A percentile compares a stretch with the other conserved stretches of the same genome.
Conservation (phyloP, 2,329 filamentous ascomycete genomes). For the Penicillium digitatum region DNA sequence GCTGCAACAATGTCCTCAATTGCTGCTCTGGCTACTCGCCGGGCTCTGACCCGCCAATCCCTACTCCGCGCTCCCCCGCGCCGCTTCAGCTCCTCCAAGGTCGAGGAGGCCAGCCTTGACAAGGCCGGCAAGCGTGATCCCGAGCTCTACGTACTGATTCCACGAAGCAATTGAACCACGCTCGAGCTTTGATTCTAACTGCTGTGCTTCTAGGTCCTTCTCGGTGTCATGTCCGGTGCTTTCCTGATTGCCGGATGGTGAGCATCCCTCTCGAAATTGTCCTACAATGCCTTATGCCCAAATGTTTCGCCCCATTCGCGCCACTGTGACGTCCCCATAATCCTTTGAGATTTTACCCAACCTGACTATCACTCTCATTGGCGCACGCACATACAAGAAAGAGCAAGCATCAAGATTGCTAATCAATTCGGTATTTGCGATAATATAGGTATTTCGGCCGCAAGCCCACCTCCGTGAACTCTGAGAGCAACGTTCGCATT, state of each 20-base stretch:
- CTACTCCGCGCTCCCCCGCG: slow-evolving; percentile 41
- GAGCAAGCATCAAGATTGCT: slow-evolving; percentile 10
- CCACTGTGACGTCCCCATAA: slow-evolving; percentile 12
- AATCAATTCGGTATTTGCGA: slow-evolving; percentile 4
- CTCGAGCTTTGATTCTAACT: slow-evolving; percentile 17
- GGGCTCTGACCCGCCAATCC: slow-evolving; percentile 41
- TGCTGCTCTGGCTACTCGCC: slow-evolving; percentile 41
- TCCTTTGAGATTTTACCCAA: neutral
- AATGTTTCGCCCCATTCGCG: slow-evolving; percentile 7
- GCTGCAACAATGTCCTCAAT: slow-evolving; percentile 41
- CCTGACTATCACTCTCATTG: neutral
- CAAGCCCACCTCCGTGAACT: slow-evolving; percentile 79
- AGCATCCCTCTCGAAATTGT: slow-evolving; percentile 21
- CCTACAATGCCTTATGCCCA: slow-evolving; percentile 8
- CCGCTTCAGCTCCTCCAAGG: slow-evolving; percentile 41
- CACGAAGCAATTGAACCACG: slow-evolving; percentile 10
- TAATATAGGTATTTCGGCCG: slow-evolving; percentile 57
- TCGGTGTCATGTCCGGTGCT: slow-evolving; percentile 83
- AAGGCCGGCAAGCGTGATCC: slow-evolving; percentile 66
- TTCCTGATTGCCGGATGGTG: slow-evolving; percentile 80
- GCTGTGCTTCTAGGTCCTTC: slow-evolving; percentile 64
- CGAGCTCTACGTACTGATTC: slow-evolving; percentile 64
- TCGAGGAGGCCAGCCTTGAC: slow-evolving; percentile 52
- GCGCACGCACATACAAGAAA: slow-evolving; percentile 30
- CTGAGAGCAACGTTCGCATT: slow-evolving; percentile 72